These are phyloP conservation scores for Suhomyces sp. DNA, from an alignment of 805 yeast genomes.

Conservation along the genomic window DNA sequence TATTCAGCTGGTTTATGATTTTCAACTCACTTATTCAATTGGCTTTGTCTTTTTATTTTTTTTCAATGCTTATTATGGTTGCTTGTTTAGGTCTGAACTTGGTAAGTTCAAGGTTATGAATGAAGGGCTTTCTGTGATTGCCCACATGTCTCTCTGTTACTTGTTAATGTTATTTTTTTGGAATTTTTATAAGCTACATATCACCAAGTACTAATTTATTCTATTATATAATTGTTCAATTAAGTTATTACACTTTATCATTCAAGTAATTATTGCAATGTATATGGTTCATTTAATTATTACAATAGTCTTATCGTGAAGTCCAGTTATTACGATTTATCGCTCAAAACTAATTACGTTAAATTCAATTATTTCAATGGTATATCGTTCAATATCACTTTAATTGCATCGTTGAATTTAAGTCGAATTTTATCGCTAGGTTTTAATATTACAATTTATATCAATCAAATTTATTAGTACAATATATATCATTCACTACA, in stretches of 20 bases:
- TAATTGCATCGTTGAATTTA: no score
- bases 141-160: background rate
- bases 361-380: no score
- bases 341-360: no score
- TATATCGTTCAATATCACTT: no score
- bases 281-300: no score
- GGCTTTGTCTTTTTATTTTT: background rate
- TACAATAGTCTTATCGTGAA: no score
- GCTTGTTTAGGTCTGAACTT: background rate
- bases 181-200: background rate
- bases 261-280: no score
- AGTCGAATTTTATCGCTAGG: no score
- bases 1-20: background rate
- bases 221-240: no score
- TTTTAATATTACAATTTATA: background rate
- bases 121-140: background rate
- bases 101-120: background rate
- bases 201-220: no score
- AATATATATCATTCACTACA: background rate
- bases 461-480: background rate
- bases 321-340: no score
- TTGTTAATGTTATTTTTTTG: background rate
- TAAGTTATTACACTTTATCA: no score
- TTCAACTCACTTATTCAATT: background rate
- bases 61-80: background rate